A percentile compares a stretch with the other conserved stretches of the same genome.
Evolutionary conservation across 257 asterid species (phyloP).

Genomic region (Solanum dulcamara): DNA sequence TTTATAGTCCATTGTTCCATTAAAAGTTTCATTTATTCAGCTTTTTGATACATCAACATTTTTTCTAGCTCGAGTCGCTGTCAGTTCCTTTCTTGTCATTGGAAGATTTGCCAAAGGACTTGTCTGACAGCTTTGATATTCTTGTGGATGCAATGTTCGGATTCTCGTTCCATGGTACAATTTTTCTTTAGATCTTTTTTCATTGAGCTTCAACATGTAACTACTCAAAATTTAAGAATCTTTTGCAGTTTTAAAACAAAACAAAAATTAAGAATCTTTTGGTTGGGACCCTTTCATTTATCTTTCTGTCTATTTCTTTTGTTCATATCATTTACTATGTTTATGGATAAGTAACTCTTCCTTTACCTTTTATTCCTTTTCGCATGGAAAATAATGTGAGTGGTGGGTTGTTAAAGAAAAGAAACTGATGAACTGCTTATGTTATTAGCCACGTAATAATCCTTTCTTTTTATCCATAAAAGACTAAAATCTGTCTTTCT

Average conservation of each 20-base stretch:
- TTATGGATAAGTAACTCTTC: neutral
- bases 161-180: conserved; percentile 82
- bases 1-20: neutral
- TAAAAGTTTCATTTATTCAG: neutral
- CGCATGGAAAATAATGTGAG: too few species aligned
- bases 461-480: neutral
- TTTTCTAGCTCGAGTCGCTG: conserved; percentile 77
- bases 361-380: neutral
- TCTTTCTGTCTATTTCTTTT: neutral
- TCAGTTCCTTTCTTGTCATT: conserved; percentile 70
- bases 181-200: neutral
- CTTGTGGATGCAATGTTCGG: conserved; percentile 88
- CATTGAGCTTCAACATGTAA: neutral
- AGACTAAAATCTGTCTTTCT: neutral
- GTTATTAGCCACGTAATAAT: neutral
- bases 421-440: neutral
- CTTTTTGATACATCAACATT: conserved; percentile 12
- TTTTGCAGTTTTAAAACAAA: too few species aligned
- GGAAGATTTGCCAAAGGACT: conserved; percentile 67
- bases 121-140: conserved; percentile 60
- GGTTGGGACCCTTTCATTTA: conserved; percentile 1
- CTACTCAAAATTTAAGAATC: neutral
- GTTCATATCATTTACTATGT: neutral
- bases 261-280: neutral
- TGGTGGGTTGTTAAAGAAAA: too few species aligned